Percentiles rank a stretch among this genome's conserved stretches.
These are phyloP conservation scores for Meyerozyma athensensis DNA, from an alignment of 1,139 yeast species.

Conservation along the genomic window DNA sequence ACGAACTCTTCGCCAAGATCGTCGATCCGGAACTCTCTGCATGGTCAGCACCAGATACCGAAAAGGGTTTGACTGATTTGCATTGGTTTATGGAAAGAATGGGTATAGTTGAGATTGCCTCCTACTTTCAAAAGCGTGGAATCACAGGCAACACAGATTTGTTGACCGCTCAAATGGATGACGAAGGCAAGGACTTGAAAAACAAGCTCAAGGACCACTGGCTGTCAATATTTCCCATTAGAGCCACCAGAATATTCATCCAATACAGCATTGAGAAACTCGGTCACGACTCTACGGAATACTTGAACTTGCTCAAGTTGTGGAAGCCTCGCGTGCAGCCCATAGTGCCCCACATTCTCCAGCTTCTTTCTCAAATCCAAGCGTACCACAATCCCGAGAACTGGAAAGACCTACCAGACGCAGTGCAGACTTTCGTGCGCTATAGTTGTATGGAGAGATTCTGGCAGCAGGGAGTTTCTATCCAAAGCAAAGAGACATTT, in stretches of 20 bases:
- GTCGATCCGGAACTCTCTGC: constrained; percentile 91
- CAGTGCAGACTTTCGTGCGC: constrained; percentile 85
- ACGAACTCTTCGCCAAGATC: constrained; percentile 72
- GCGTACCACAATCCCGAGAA: constrained; percentile 91
- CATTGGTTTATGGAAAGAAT: constrained; percentile 98
- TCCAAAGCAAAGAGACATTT: constrained; percentile 90
- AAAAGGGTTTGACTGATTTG: constrained; percentile 80
- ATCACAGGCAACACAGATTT: constrained; percentile 75
- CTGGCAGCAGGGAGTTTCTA: constrained; percentile 98
- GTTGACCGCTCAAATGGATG: constrained; percentile 81
- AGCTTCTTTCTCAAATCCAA: constrained; percentile 82
- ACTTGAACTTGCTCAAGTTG: constrained; percentile 60
- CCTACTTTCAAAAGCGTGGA: constrained; percentile 78
- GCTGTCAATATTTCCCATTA: constrained; percentile 90
- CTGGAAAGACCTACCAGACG: constrained; percentile 83
- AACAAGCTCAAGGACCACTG: constrained; percentile 81
- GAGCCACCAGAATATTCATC: constrained; percentile 91
- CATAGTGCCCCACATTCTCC: constrained; percentile 84
- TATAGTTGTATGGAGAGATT: constrained; percentile 89
- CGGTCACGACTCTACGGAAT: constrained; percentile 72
- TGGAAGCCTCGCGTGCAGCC: constrained; percentile 96
- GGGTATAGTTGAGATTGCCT: constrained; percentile 90
- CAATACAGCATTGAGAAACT: constrained; percentile 94
- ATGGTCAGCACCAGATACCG: constrained; percentile 91
- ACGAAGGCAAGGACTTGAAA: constrained; percentile 74